Conservation (phyloP, 495 filamentous ascomycete genomes). For the Trichoderma reesei region DNA sequence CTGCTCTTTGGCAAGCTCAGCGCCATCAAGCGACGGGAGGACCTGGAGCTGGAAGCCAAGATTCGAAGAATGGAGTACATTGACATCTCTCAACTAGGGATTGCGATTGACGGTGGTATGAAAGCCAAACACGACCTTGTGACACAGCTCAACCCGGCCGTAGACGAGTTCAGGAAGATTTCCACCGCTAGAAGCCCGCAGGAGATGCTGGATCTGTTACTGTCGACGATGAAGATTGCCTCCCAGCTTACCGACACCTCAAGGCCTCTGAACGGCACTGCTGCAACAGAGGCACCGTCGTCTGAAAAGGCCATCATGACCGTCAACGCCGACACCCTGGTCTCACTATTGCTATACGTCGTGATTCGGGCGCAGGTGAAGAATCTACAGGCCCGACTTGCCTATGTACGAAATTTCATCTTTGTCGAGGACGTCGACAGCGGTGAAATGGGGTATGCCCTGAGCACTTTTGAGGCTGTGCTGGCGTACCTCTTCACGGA, state of each 20-base stretch:
- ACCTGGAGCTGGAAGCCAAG: conserved; percentile 82
- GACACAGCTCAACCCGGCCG: conserved; percentile 59
- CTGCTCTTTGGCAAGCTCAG: conserved; percentile 72
- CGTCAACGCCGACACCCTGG: conserved; percentile 91
- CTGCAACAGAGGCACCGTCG: conserved; percentile 10
- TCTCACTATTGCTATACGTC: conserved; percentile 83
- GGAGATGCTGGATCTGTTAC: conserved; percentile 83
- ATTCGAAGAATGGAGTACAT: conserved; percentile 88
- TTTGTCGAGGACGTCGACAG: conserved; percentile 96
- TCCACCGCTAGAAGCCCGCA: conserved; percentile 76
- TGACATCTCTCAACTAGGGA: conserved; percentile 89
- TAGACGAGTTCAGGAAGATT: conserved; percentile 86
- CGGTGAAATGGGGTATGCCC: conserved; percentile 92
- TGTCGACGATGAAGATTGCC: conserved; percentile 78
- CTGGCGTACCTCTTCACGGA: conserved; percentile 81
- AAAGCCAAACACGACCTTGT: conserved; percentile 64
- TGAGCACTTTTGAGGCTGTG: conserved; percentile 95
- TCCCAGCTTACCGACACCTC: conserved; percentile 41
- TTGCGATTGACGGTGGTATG: conserved; percentile 63
- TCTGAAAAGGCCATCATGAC: conserved; percentile 51
- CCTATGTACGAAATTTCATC: conserved; percentile 93
- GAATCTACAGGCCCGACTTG: conserved; percentile 74
- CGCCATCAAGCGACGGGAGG: conserved; percentile 65
- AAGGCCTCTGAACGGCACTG: not conserved
- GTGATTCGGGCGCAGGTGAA: conserved; percentile 87